Evolutionary conservation across 768 basidiomycete genomes (phyloP).

Genomic region (Lactarius deliciosus): DNA sequence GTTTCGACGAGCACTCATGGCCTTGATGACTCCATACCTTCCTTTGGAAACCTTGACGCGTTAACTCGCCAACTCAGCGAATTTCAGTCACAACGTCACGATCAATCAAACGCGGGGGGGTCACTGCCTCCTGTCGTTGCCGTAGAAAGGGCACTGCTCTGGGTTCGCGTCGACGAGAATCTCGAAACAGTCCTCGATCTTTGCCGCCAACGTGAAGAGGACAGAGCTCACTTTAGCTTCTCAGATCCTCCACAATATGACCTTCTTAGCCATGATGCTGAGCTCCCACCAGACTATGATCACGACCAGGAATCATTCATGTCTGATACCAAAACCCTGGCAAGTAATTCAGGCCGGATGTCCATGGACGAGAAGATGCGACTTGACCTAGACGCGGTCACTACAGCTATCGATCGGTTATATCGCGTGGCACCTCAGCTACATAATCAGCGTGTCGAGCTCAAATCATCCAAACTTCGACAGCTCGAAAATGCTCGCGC

Average conservation of each 20-base stretch:
- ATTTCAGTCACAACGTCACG: conserved; percentile 25
- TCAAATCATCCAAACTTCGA: conserved; percentile 65
- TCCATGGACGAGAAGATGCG: conserved; percentile 72
- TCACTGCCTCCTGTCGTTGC: conserved; percentile 26
- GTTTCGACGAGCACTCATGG: conserved; percentile 30
- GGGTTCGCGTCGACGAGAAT: conserved; percentile 26
- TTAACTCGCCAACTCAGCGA: conserved; percentile 28
- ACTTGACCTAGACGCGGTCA: conserved; percentile 81
- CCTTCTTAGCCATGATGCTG: conserved; percentile 37
- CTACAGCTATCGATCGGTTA: conserved; percentile 85
- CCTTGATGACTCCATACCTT: conserved; percentile 28
- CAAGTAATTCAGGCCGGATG: conserved; percentile 18
- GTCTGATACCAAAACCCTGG: conserved; percentile 24
- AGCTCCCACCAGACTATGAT: conserved; percentile 38
- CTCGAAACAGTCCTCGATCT: conserved; percentile 29
- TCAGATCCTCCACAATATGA: conserved; percentile 26
- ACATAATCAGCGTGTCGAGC: conserved; percentile 90
- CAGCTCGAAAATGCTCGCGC: conserved; percentile 72
- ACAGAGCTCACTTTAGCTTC: conserved; percentile 5
- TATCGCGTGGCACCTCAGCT: conserved; percentile 86
- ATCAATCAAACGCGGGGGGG: conserved; percentile 15
- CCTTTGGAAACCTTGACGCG: conserved; percentile 33
- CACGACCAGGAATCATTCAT: conserved; percentile 15
- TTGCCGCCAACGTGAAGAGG: conserved; percentile 26
- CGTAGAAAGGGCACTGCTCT: conserved; percentile 29